Evolutionary conservation across 1,284 basidiomycete species (phyloP), one percentile per base, ranked within the genome.

Genomic region (Kwoniella shivajii): DNA sequence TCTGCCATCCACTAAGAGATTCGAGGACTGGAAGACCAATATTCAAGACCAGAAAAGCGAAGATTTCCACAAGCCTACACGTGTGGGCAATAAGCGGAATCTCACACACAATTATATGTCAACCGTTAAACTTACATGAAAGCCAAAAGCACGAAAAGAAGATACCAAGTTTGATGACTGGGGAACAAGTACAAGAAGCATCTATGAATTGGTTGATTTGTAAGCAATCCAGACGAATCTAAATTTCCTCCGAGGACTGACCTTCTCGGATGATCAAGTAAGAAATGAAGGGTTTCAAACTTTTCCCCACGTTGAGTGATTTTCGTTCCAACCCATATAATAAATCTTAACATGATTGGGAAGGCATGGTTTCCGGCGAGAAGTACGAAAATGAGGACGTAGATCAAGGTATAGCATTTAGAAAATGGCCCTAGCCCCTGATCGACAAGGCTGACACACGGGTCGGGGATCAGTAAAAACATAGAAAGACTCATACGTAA

Each of bases 171-270:
- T 45, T 74, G 72, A 61, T 74, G 67, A 38, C 63, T 69, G 3
- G 72, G 72, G 36, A 72, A 74, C 11, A 74, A 63, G 49, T 74
- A 74, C 22, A 74, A 51, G 47, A 72, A 74, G 56, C 69, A 70
- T 37, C 72, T 72, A 45, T 9, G 13, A 27, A 34, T 18, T 18
- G 31, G 5, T 50, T 54, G 6, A 42, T 42, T 4, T 18, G 18
- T 7, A 39, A 39, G n/a, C 10, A 18, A 39, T 18, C 41, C 22
- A 24, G 41, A 20, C 26, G 43, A 22, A 27, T 14, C 24, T 24
- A 22, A n/a, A 16, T 26, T n/a, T n/a, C n/a, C n/a, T n/a, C n/a
- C n/a, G n/a, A n/a, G 4, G 18, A 61, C 69, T 44, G 26, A 71
- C 71, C 71, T 47, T 37, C 72, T 51, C 13, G 68, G 68, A 57